These are phyloP conservation scores for Xenoacremonium recifei DNA, from an alignment of 2,329 filamentous ascomycete species.

Conservation along the genomic window DNA sequence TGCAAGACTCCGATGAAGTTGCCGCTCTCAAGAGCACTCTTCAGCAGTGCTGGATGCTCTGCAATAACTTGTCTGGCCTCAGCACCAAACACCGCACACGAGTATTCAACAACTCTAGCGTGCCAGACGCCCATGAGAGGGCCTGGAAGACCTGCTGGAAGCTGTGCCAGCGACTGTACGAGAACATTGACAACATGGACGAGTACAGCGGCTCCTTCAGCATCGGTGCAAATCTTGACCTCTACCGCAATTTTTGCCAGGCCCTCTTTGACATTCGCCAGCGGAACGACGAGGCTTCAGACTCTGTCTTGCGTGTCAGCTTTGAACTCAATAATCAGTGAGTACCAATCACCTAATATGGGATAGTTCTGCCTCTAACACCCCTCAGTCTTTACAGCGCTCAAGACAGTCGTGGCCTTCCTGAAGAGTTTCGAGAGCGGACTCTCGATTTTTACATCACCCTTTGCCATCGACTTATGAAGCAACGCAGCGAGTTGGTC, in stretches of 20 bases:
- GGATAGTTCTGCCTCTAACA: slow-evolving; percentile 23
- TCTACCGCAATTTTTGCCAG: slow-evolving; percentile 91
- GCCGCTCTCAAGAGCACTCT: slow-evolving; percentile 72
- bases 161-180: slow-evolving; percentile 84
- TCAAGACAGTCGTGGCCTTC: slow-evolving; percentile 74
- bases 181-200: slow-evolving; percentile 73
- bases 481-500: slow-evolving; percentile 75
- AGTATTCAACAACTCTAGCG: slow-evolving; percentile 72
- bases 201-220: slow-evolving; percentile 65
- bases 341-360: slow-evolving; percentile 23
- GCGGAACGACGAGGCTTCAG: slow-evolving; percentile 73
- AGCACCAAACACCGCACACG: slow-evolving; percentile 81
- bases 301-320: slow-evolving; percentile 86
- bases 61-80: slow-evolving; percentile 83
- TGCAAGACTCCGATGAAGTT: slow-evolving; percentile 58
- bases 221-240: slow-evolving; percentile 73
- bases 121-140: slow-evolving; percentile 76
- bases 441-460: slow-evolving; percentile 95
- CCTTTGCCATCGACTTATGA: slow-evolving; percentile 93
- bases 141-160: slow-evolving; percentile 96
- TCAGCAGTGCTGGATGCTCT: slow-evolving; percentile 89
- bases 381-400: slow-evolving; percentile 73
- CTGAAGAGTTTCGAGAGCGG: slow-evolving; percentile 82
- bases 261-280: slow-evolving; percentile 83
- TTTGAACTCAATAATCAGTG: slow-evolving; percentile 94